phyloP scores from a whole-genome alignment of 805 yeast species.

The Saturnispora serradocipensis region DNA sequence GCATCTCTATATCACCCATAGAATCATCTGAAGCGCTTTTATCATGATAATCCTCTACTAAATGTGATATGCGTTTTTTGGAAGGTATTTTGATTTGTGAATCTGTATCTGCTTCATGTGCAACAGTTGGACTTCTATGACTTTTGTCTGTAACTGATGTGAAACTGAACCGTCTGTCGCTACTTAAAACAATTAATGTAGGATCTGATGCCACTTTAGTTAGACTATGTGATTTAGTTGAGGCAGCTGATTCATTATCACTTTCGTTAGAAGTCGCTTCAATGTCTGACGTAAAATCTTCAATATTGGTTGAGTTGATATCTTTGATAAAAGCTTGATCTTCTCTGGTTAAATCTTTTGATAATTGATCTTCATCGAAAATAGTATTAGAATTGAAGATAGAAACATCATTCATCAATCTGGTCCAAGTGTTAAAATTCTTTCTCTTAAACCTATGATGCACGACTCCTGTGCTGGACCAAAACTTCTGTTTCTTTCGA shows the following conservation, averaged over 20 bases:
- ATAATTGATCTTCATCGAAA: conserved; percentile 4
- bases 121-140: background rate
- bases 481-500: conserved; percentile 20
- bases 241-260: background rate
- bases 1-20: background rate
- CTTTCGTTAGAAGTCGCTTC: background rate
- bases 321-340: background rate
- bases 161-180: background rate
- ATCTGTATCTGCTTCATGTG: background rate
- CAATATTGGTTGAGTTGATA: background rate
- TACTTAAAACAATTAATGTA: background rate
- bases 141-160: background rate
- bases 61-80: background rate
- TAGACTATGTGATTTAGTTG: background rate
- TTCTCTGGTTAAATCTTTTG: background rate
- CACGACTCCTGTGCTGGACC: conserved; percentile 14
- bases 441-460: conserved; percentile 25
- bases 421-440: conserved; percentile 17
- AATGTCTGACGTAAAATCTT: background rate
- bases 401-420: conserved; percentile 1
- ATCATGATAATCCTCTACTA: background rate
- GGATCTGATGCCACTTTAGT: background rate
- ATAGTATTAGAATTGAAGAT: background rate
- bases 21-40: background rate
- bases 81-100: background rate